Base-by-base conservation (phyloP, 2,329 filamentous ascomycete species). In the Pyrenophora tritici-repentis region DNA sequence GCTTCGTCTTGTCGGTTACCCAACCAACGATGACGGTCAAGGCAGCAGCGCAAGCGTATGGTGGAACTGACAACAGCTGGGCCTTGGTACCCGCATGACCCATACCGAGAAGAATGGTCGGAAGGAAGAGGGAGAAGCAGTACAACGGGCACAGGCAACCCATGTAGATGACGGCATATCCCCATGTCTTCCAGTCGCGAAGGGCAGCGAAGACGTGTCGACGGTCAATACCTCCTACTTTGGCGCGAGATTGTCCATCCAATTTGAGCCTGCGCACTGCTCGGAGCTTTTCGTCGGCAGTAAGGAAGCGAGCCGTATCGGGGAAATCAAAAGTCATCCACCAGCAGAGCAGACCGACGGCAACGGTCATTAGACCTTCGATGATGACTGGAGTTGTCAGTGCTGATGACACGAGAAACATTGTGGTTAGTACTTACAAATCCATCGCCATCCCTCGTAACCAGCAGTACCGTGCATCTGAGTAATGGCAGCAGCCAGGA, bases 11-110 rank as follows among this genome's bases (percentile, higher is more conserved):
- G 70, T 97, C 93, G 1, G 91, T 90, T 42, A 89, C 73, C 65
- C 85, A 91, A 0, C 92, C 90, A 29, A 91, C 74, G 6, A 77
- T 45, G 12, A 94, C 79, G 0, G 90, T 93, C 22, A 91, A 60
- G 2, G 88, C 63, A 2, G 87, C 87, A 0, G 88, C 89, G 0
- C 79, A 83, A 1, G 85, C 88, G 65, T 94, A 93, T 0, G 89
- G 89, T 0, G 89, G 89, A 0, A 92, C 89, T 6, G 83, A 86
- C 53, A 92, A 79, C 6, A 93, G 80, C 68, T 93, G 89, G 0
- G 87, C 83, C 22, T 75, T 80, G 4, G 87, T 86, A 1, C 79
- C 75, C 18, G 80, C 76, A 75, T 88, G 84, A 4, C 82, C 70
- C 70, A 73, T 70, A 24, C 68, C 74, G 39, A 71, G 70, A 6